Base-by-base conservation (phyloP, 2,329 filamentous ascomycete genomes). In the Didymella lethalis region DNA sequence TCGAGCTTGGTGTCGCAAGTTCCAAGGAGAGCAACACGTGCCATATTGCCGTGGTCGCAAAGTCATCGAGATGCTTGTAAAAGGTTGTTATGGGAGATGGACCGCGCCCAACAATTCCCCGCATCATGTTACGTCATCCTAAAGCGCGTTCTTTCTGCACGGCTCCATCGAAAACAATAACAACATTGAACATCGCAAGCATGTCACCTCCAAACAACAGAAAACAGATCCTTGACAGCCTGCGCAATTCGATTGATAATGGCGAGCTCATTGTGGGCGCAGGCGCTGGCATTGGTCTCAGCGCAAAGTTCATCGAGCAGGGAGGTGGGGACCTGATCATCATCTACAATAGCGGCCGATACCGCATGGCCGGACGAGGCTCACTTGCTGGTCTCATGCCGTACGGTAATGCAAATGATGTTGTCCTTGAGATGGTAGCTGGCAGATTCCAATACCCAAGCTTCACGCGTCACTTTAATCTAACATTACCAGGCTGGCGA, bases 291-390 rank as follows among this genome's bases (percentile, higher is more conserved):
- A 90, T 89, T 57, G 89, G 89, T 0, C 82, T 91, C 3, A 88
- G 87, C 2, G 88, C 89, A 59, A 91, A 91, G 67, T 89, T 85
- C 67, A 84, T 90, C 63, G 89, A 91, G 73, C 82, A 83, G 45
- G 89, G 88, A 36, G 87, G 88, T 60, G 86, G 84, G 14, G 88
- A 91, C 67, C 78, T 91, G 41, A 90, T 91, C 68, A 86, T 90
- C 62, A 84, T 91, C 66, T 91, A 91, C 80, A 91, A 91, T 74
- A 88, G 85, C 36, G 89, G 89, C 0, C 84, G 88, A 4, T 91
- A 88, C 71, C 85, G 89, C 10, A 91, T 92, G 89, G 88, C 88
- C 0, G 89, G 89, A 0, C 80, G 86, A 41, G 89, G 89, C 0
- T 90, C 87, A 0, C 75, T 91, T 11, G 88, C 89, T 0, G 89